These are phyloP conservation scores for Acacia concinna DNA, from an alignment of 331 rosid species.

Conservation along the genomic window DNA sequence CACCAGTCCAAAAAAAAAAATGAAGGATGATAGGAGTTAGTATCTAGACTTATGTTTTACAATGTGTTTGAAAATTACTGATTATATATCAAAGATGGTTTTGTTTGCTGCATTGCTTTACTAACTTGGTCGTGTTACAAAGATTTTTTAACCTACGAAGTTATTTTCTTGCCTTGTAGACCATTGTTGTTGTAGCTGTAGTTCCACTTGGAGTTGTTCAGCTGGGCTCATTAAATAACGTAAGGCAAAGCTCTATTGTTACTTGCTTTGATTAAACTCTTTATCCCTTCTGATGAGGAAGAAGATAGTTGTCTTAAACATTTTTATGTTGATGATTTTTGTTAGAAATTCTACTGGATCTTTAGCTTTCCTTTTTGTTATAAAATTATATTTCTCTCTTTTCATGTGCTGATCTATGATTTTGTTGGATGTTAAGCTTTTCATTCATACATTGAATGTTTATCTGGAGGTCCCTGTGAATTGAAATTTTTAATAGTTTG, in stretches of 20 bases:
- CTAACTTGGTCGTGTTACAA: neutral
- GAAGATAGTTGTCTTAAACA: neutral
- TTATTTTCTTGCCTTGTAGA: conserved; percentile 47
- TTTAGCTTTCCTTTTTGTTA: neutral
- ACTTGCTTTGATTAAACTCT: conserved; percentile 22
- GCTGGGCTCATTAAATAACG: conserved; percentile 85
- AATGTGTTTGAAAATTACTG: neutral
- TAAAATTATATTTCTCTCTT: neutral
- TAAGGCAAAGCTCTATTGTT: conserved; percentile 37
- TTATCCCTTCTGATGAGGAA: conserved; percentile 21
- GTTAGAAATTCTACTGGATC: conserved; percentile 2
- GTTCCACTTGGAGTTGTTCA: conserved; percentile 90
- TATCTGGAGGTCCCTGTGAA: conserved; percentile 4
- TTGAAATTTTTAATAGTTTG: conserved; percentile 24
- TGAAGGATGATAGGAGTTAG: neutral
- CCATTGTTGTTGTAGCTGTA: conserved; percentile 73
- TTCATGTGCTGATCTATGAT: conserved; percentile 10
- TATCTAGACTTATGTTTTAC: neutral
- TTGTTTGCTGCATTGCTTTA: conserved; percentile 13
- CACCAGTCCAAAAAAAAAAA: neutral
- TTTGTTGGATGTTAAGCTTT: conserved; percentile 19
- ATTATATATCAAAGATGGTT: conserved; percentile 18
- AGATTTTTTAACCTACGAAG: conserved; percentile 6
- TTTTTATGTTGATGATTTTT: neutral
- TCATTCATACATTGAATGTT: neutral